Evolutionary conservation across 306 rosid genomes (phyloP).

Genomic region (Cercis canadensis): DNA sequence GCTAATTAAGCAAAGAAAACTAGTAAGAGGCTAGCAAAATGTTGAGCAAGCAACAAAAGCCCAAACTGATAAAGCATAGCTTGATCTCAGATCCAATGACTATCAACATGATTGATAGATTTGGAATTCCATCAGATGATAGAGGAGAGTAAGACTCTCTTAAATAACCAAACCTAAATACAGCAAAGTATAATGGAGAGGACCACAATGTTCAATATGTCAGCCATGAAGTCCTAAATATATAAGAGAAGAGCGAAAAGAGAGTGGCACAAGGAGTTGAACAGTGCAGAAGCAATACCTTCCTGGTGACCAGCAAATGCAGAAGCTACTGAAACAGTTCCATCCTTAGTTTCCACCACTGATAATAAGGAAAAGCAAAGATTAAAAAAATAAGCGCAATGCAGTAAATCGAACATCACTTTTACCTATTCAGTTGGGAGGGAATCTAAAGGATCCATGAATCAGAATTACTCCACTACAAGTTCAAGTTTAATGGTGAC

Average conservation of each 20-base stretch:
- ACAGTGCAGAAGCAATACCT: slow-evolving; percentile 55
- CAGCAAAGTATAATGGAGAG: not conserved
- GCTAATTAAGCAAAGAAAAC: slow-evolving; percentile 58
- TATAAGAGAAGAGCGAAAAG: not conserved
- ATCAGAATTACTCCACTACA: slow-evolving; percentile 12
- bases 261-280: not conserved
- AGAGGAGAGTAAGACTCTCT: not conserved
- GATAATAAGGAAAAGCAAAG: slow-evolving; percentile 7
- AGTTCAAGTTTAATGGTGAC: slow-evolving; percentile 7
- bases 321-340: slow-evolving; percentile 87
- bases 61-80: not conserved
- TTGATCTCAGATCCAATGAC: slow-evolving; percentile 21
- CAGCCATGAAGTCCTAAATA: not conserved
- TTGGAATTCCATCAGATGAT: slow-evolving; percentile 27
- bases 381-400: slow-evolving; percentile 2
- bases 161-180: slow-evolving; percentile 6
- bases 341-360: slow-evolving; percentile 81
- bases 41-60: slow-evolving; percentile 30
- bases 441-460: slow-evolving; percentile 26
- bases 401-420: slow-evolving; percentile 6
- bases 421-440: not conserved
- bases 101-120: not conserved
- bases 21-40: slow-evolving; percentile 23
- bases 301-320: slow-evolving; percentile 85
- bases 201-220: slow-evolving; percentile 1